Base-by-base conservation (phyloP, 2,329 filamentous ascomycete genomes). In the Boeremia exigua region DNA sequence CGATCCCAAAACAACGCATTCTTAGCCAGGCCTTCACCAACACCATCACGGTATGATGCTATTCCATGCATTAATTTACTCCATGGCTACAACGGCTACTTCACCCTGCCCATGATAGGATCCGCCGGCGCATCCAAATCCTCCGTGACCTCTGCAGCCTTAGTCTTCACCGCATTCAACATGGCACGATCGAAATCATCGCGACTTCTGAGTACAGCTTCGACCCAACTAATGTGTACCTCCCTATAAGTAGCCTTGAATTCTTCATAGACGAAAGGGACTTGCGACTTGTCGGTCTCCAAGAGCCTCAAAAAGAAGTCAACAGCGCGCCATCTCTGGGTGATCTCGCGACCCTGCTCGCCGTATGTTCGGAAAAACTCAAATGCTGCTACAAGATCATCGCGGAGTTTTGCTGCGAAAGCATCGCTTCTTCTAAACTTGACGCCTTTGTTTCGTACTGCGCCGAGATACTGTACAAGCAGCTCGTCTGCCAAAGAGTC, bases 141-240 rank as follows among this genome's bases (percentile, higher is more conserved):
- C 59, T 90, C 88, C 1, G 93, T 87, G 64, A 96, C 85, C 76
- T 92, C 90, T 7, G 92, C 93, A n/a, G 93, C 94, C 72, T 88
- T 86, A 2, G 87, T 87, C 81, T 98, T 98, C 44, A 98, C 89
- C 15, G 86, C 84, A 71, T 92, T 95, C 61, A 98, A 77, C 90
- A 98, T 92, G 57, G 86, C 84, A 64, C 94, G 83, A 76, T 98
- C 95, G 78, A 96, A 98, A 79, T 99, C 95, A 75, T 99, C 95
- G 65, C 96, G 83, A 1, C 87, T 83, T 63, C 93, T 84, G 61
- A 99, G 73, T 43, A 96, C 94, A 6, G 91, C 89, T 81, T 99
- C 96, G 7, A 99, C 92, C 95, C 95, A 99, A 40, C 88, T 89
- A 56, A 98, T 88, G 75, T 96, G 92, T 72, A 98, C 80, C 77